phyloP scores from a whole-genome alignment of 345 rosid species.

The Eucalyptus regnans region DNA sequence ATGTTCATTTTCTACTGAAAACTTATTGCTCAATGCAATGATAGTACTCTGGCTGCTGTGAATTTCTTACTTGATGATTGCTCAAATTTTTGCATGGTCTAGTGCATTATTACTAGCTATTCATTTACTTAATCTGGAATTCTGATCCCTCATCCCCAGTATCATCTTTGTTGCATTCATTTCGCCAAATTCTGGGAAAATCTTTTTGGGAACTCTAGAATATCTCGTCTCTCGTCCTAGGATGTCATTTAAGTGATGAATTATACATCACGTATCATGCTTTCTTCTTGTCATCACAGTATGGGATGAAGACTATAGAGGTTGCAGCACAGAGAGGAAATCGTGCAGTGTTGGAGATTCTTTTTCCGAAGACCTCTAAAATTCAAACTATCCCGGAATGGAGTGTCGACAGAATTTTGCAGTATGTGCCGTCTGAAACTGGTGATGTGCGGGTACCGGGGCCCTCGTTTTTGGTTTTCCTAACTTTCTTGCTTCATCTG shows the following conservation, averaged over 20 bases:
- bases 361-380: conserved; percentile 50
- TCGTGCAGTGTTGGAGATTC: conserved; percentile 52
- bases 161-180: no score
- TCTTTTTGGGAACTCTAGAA: no score
- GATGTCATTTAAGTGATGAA: not conserved
- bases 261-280: not conserved
- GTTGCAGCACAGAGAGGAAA: conserved; percentile 73
- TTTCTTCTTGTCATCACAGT: conserved; percentile 20
- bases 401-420: conserved; percentile 62
- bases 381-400: conserved; percentile 41
- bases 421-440: conserved; percentile 36
- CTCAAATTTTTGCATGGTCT: no score
- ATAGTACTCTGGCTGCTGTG: no score
- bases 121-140: no score
- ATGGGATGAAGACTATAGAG: conserved; percentile 58
- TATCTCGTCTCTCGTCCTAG: not conserved
- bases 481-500: not conserved
- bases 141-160: no score
- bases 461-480: no score
- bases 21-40: no score
- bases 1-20: no score
- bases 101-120: no score
- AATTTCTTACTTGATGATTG: no score
- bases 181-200: not conserved
- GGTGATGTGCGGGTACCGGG: conserved; percentile 24